Percentiles rank a stretch among this genome's conserved stretches.
These are phyloP conservation scores for Nitzschia inconspicua DNA, from an alignment of 108 stramenopile species.

Conservation along the genomic window DNA sequence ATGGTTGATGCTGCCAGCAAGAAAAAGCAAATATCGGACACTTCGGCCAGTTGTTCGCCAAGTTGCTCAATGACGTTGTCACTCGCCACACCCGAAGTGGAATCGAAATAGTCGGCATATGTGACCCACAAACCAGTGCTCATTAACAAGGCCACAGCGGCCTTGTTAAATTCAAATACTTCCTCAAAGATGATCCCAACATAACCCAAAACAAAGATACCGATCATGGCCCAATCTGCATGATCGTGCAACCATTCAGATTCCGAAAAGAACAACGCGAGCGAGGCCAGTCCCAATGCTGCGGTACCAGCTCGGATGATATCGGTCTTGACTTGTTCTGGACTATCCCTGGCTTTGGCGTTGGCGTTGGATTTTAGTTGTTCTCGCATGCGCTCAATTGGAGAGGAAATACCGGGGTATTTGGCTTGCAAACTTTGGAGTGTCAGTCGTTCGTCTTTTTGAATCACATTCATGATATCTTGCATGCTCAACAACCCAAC, in stretches of 20 bases:
- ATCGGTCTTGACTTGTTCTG: constrained; percentile 75
- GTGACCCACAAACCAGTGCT: constrained; percentile 92
- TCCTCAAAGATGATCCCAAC: constrained; percentile 94
- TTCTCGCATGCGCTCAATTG: constrained; percentile 73
- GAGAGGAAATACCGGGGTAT: constrained; percentile 64
- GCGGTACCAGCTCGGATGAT: constrained; percentile 60
- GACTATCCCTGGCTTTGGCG: constrained; percentile 28
- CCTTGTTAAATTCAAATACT: constrained; percentile 93
- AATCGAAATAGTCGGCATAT: constrained; percentile 84
- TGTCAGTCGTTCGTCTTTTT: constrained; percentile 75
- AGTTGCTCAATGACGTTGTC: constrained; percentile 70
- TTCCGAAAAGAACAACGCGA: constrained; percentile 67
- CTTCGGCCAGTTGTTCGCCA: constrained; percentile 88
- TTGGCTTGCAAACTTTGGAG: constrained; percentile 58
- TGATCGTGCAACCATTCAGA: constrained; percentile 76
- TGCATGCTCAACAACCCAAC: constrained; percentile 78
- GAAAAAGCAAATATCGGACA: constrained; percentile 94
- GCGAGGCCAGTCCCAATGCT: constrained; percentile 41
- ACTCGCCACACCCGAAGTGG: constrained; percentile 60
- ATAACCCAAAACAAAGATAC: constrained; percentile 87
- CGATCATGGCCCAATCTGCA: constrained; percentile 80
- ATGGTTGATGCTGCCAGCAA: constrained; percentile 90
- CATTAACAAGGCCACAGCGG: constrained; percentile 89
- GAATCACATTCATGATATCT: constrained; percentile 73
- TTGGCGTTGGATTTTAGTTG: constrained; percentile 78